phyloP scores from a whole-genome alignment of 1,284 basidiomycete species.

The Tilletia setariae region DNA sequence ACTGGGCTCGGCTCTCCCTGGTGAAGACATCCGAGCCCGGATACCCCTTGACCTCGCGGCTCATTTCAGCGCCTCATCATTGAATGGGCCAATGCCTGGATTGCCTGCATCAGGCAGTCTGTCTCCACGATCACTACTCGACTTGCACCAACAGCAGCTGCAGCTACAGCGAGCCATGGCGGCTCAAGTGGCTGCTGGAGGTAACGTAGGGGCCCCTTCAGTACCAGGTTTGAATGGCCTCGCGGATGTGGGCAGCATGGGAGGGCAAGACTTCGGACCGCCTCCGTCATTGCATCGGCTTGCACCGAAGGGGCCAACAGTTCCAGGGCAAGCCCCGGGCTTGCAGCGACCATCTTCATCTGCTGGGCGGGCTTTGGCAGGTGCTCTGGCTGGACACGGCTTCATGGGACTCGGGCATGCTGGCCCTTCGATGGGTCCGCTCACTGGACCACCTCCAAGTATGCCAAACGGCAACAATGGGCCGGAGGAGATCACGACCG shows the following conservation, averaged over 20 bases:
- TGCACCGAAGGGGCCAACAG: no score
- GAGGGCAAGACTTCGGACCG: background rate
- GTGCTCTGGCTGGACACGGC: background rate
- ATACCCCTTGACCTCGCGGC: background rate
- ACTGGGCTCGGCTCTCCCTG: background rate
- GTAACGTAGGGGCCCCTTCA: background rate
- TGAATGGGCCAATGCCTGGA: background rate
- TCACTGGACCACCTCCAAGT: no score
- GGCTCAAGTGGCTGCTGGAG: background rate
- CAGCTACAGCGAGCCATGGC: slow-evolving; percentile 10
- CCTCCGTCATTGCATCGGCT: background rate
- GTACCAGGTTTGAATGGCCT: background rate
- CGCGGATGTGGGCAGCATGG: background rate
- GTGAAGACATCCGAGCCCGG: background rate
- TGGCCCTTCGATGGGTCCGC: no score
- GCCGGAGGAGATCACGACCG: slow-evolving; percentile 86
- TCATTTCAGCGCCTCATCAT: background rate
- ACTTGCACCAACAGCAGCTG: slow-evolving; percentile 1
- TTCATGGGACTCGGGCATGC: background rate
- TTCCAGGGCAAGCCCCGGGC: no score
- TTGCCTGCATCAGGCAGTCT: slow-evolving; percentile 8
- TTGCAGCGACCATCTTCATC: slow-evolving; percentile 10
- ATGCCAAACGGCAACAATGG: background rate
- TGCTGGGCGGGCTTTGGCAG: slow-evolving; percentile 7
- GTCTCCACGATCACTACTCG: background rate